phyloP scores from a whole-genome alignment of 2,329 filamentous ascomycete genomes.

The Sclerotinia minor region DNA sequence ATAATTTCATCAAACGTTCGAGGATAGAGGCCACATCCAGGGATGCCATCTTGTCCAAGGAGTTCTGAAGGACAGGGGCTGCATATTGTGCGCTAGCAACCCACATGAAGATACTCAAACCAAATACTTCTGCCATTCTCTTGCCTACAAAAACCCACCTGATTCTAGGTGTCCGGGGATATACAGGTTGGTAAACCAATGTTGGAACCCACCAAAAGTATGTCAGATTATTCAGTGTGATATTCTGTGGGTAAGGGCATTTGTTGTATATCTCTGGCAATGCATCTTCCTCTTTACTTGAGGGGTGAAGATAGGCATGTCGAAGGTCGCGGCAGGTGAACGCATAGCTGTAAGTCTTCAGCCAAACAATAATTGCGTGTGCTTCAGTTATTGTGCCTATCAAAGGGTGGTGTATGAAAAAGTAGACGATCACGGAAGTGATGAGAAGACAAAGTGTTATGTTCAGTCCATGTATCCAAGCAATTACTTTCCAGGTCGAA shows the following conservation, averaged over 20 bases:
- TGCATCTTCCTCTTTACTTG: conserved; percentile 62
- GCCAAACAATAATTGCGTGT: conserved; percentile 91
- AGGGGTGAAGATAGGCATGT: conserved; percentile 81
- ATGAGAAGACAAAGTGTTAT: conserved; percentile 77
- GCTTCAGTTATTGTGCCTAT: conserved; percentile 89
- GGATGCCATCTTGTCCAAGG: conserved; percentile 79
- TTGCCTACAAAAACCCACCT: conserved; percentile 88
- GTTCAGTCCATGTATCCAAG: conserved; percentile 79
- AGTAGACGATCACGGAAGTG: conserved; percentile 85
- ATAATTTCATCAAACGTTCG: conserved; percentile 90
- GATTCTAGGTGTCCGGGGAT: conserved; percentile 79
- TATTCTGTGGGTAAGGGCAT: conserved; percentile 88
- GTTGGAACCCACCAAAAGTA: conserved; percentile 99
- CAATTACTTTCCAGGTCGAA: conserved; percentile 76
- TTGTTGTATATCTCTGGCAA: conserved; percentile 78
- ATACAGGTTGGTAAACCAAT: conserved; percentile 93
- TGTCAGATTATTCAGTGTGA: conserved; percentile 80
- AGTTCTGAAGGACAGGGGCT: conserved; percentile 84
- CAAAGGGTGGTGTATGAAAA: conserved; percentile 85
- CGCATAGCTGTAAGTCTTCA: conserved; percentile 94
- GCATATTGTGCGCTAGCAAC: conserved; percentile 93
- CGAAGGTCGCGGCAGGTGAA: conserved; percentile 95
- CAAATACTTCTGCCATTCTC: conserved; percentile 73
- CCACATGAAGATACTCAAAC: conserved; percentile 89
- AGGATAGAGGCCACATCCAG: conserved; percentile 79